phyloP scores from a whole-genome alignment of 2,329 filamentous ascomycete genomes.

The Botrytis tulipae region DNA sequence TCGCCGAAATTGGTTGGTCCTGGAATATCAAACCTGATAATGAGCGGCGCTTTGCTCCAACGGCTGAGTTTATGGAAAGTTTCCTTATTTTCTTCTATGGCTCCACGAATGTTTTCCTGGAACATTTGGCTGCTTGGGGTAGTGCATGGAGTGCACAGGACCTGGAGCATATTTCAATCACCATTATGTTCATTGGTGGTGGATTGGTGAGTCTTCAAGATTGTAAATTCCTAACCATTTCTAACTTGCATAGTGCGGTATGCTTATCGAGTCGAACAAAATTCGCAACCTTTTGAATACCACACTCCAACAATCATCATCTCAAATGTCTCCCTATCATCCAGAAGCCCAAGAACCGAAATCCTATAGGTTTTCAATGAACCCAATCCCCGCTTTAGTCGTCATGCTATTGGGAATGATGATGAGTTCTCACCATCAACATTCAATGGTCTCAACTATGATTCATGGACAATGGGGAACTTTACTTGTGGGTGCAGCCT shows the following conservation, averaged over 20 bases:
- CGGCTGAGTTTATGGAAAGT: conserved; percentile 87
- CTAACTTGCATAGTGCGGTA: conserved; percentile 59
- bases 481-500: conserved; percentile 75
- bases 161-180: conserved; percentile 89
- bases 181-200: conserved; percentile 89
- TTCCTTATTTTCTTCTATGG: conserved; percentile 90
- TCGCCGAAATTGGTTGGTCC: conserved; percentile 88
- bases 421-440: conserved; percentile 84
- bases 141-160: conserved; percentile 73
- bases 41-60: conserved; percentile 56
- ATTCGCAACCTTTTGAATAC: conserved; percentile 67
- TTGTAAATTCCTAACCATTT: background rate
- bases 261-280: conserved; percentile 75
- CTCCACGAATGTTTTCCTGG: conserved; percentile 84
- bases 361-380: conserved; percentile 73
- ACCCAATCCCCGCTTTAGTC: conserved; percentile 83
- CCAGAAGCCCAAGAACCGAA: conserved; percentile 53
- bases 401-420: conserved; percentile 86
- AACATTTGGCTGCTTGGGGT: conserved; percentile 76
- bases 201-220: conserved; percentile 63
- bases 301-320: conserved; percentile 25
- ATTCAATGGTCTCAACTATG: conserved; percentile 82
- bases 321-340: conserved; percentile 42
- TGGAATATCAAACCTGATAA: conserved; percentile 77
- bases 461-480: conserved; percentile 93